Evolutionary conservation across 306 rosid genomes (phyloP).

Genomic region (Astragalus glycyphyllos): DNA sequence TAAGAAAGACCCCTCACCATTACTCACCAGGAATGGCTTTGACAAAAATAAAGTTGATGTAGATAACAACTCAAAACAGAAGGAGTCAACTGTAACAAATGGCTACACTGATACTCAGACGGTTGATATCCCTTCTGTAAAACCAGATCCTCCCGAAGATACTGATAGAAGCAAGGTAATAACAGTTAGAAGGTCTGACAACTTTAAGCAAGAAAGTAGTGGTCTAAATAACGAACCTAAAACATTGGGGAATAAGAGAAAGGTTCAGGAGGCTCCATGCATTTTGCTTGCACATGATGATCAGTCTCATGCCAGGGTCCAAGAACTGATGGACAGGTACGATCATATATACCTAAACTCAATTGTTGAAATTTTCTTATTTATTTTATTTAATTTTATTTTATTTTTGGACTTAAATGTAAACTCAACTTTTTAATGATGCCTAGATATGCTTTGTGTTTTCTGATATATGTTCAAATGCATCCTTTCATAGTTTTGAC

Average conservation of each 20-base stretch:
- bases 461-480: constrained; percentile 28
- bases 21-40: constrained; percentile 54
- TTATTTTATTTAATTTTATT: constrained; percentile 31
- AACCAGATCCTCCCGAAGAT: constrained; percentile 47
- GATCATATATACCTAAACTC: constrained; percentile 43
- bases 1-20: constrained; percentile 51
- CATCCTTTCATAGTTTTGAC: neutral
- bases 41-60: constrained; percentile 47
- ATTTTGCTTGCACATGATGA: constrained; percentile 69
- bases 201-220: constrained; percentile 53
- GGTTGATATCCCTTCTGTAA: constrained; percentile 46
- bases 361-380: neutral
- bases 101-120: constrained; percentile 47
- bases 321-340: constrained; percentile 74
- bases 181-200: constrained; percentile 44
- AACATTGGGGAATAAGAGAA: constrained; percentile 67
- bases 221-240: constrained; percentile 41
- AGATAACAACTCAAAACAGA: constrained; percentile 40
- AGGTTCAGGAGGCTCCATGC: constrained; percentile 47
- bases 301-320: constrained; percentile 65
- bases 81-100: constrained; percentile 46
- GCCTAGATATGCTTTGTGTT: constrained; percentile 31
- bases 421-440: constrained; percentile 10
- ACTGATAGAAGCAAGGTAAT: constrained; percentile 48
- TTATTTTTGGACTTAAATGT: constrained; percentile 11